These are phyloP conservation scores for Silene coronaria DNA, from an alignment of 179 eudicot genomes.

Conservation along the genomic window DNA sequence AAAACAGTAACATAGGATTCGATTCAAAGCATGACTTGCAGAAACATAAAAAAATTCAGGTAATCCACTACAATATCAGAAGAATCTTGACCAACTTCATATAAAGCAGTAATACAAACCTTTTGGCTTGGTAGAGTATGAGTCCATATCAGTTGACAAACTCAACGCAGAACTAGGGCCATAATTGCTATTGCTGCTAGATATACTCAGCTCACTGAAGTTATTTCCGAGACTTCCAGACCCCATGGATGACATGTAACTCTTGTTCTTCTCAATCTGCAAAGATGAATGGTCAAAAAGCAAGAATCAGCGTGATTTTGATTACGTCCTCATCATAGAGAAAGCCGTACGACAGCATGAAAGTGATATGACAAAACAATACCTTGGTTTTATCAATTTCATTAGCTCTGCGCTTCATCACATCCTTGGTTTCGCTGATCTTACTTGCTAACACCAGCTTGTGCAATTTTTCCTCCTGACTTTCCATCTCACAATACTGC, in stretches of 20 bases:
- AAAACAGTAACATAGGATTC: constrained; percentile 37
- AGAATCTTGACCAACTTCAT: background rate
- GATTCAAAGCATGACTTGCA: constrained; percentile 79
- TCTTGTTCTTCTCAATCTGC: constrained; percentile 87
- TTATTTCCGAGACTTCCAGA: constrained; percentile 72
- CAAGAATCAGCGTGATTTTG: background rate
- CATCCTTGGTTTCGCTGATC: constrained; percentile 89
- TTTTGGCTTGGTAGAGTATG: constrained; percentile 68
- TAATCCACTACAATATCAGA: constrained; percentile 34
- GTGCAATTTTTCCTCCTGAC: constrained; percentile 95
- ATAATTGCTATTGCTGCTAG: constrained; percentile 53
- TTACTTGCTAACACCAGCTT: constrained; percentile 87
- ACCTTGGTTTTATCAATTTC: constrained; percentile 98
- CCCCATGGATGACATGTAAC: constrained; percentile 80
- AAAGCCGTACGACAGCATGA: background rate
- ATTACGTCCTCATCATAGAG: background rate
- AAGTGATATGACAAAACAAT: constrained; percentile 14
- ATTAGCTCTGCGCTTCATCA: constrained; percentile 93
- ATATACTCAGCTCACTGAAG: constrained; percentile 32
- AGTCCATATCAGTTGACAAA: constrained; percentile 49
- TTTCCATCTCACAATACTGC: constrained; percentile 99
- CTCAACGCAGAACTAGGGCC: constrained; percentile 78
- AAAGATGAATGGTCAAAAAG: constrained; percentile 5
- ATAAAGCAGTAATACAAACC: constrained; percentile 39
- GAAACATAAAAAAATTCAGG: constrained; percentile 58